Percentiles rank a stretch among this genome's conserved stretches.
These are phyloP conservation scores for Ramaria sp. DNA, from an alignment of 768 basidiomycete species.

Conservation along the genomic window DNA sequence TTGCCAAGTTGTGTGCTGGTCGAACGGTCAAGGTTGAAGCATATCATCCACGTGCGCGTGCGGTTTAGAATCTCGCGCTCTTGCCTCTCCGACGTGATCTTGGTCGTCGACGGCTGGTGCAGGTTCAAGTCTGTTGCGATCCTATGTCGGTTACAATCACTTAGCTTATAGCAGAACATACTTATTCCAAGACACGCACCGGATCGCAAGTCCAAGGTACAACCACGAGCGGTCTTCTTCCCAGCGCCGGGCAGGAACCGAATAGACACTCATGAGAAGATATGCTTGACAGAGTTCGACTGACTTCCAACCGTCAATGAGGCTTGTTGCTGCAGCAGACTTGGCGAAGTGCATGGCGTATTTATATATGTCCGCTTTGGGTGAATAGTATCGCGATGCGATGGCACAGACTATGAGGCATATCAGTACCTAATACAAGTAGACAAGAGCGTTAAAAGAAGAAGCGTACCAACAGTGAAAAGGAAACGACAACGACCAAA, in stretches of 20 bases:
- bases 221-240: slow-evolving; percentile 89
- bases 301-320: slow-evolving; percentile 71
- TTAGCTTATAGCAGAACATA: neutral
- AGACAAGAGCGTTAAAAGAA: neutral
- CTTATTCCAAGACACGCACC: slow-evolving; percentile 25
- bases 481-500: slow-evolving; percentile 19
- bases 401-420: slow-evolving; percentile 37
- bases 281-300: slow-evolving; percentile 90
- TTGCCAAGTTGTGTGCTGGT: slow-evolving; percentile 81
- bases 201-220: slow-evolving; percentile 78
- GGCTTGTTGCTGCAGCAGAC: slow-evolving; percentile 66
- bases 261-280: slow-evolving; percentile 75
- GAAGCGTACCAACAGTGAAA: slow-evolving; percentile 4
- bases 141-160: slow-evolving; percentile 22
- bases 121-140: slow-evolving; percentile 87
- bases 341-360: slow-evolving; percentile 87
- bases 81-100: slow-evolving; percentile 29
- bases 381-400: slow-evolving; percentile 52
- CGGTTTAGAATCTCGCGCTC: slow-evolving; percentile 80
- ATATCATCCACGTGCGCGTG: slow-evolving; percentile 83
- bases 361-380: slow-evolving; percentile 65
- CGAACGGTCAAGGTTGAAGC: slow-evolving; percentile 81
- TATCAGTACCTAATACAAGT: neutral
- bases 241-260: slow-evolving; percentile 72
- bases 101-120: slow-evolving; percentile 44